Evolutionary conservation across 2,329 filamentous ascomycete genomes (phyloP).

Genomic region (Aureobasidium uvarum): DNA sequence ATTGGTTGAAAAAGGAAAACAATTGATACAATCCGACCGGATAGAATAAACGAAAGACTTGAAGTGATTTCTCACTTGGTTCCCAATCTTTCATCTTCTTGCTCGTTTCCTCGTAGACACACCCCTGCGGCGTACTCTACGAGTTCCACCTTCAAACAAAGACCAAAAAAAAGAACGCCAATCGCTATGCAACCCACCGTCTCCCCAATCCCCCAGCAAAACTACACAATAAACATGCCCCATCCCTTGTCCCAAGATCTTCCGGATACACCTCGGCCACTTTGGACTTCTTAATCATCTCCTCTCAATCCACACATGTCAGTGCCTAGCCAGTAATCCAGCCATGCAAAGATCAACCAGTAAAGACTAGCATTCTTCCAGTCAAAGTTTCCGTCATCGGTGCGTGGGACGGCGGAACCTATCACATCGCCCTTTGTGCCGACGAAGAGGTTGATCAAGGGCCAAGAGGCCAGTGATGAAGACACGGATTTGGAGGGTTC

Average conservation of each 20-base stretch:
- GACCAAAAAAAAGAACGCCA: neutral
- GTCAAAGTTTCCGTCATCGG: constrained; percentile 74
- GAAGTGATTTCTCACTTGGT: neutral
- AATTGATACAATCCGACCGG: no score
- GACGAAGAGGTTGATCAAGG: constrained; percentile 41
- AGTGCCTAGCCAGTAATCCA: constrained; percentile 57
- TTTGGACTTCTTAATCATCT: constrained; percentile 40
- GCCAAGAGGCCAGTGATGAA: constrained; percentile 31
- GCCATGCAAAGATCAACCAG: constrained; percentile 59
- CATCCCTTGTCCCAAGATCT: neutral
- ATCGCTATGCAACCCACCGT: neutral
- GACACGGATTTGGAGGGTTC: constrained; percentile 44
- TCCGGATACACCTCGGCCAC: neutral
- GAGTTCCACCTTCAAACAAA: neutral
- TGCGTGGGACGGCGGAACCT: constrained; percentile 70
- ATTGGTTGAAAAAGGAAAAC: no score
- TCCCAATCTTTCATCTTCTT: neutral
- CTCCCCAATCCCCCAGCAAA: neutral
- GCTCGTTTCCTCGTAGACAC: neutral
- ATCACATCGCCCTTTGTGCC: constrained; percentile 60
- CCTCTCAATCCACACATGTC: constrained; percentile 61
- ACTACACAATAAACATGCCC: neutral
- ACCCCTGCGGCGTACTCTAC: neutral
- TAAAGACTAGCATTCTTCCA: constrained; percentile 62
- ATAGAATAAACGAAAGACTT: no score